Conservation (phyloP, 2,329 filamentous ascomycete species). For the Exophiala alcalophila region DNA sequence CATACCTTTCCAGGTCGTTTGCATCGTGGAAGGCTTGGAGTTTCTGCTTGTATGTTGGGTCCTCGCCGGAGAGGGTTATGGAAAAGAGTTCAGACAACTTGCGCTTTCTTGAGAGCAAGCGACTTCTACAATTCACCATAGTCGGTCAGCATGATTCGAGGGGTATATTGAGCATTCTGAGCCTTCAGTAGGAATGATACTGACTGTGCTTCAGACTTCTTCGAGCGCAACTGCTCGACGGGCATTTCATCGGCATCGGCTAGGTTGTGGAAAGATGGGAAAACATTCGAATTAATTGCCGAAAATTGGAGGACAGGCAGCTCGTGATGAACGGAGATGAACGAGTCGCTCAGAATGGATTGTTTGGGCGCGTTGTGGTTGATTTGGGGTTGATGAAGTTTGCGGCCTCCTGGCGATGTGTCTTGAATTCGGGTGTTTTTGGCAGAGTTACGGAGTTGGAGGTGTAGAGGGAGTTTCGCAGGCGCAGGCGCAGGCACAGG, state of each 20-base stretch:
- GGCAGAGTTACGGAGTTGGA: conserved; percentile 13
- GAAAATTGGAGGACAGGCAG: conserved; percentile 39
- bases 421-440: conserved; percentile 10
- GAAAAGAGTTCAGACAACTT: conserved; percentile 86
- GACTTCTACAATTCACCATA: conserved; percentile 43
- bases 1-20: conserved; percentile 59
- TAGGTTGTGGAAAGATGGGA: conserved; percentile 33
- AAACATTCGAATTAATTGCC: conserved; percentile 51
- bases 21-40: conserved; percentile 56
- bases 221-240: conserved; percentile 47
- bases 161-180: conserved; percentile 26
- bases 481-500: conserved; percentile 6
- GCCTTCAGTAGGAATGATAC: conserved; percentile 38
- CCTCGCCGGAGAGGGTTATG: conserved; percentile 59
- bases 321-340: conserved; percentile 43
- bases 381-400: conserved; percentile 33
- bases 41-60: conserved; percentile 51
- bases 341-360: conserved; percentile 47
- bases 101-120: conserved; percentile 79
- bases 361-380: conserved; percentile 41
- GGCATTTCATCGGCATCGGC: conserved; percentile 27
- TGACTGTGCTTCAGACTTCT: conserved; percentile 53
- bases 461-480: conserved; percentile 5
- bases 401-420: conserved; percentile 13
- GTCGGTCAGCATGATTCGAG: conserved; percentile 37